A percentile compares a stretch with the other conserved stretches of the same genome.
phyloP scores from a whole-genome alignment of 2,329 filamentous ascomycete species.

The Sarocladiaceae sp. region DNA sequence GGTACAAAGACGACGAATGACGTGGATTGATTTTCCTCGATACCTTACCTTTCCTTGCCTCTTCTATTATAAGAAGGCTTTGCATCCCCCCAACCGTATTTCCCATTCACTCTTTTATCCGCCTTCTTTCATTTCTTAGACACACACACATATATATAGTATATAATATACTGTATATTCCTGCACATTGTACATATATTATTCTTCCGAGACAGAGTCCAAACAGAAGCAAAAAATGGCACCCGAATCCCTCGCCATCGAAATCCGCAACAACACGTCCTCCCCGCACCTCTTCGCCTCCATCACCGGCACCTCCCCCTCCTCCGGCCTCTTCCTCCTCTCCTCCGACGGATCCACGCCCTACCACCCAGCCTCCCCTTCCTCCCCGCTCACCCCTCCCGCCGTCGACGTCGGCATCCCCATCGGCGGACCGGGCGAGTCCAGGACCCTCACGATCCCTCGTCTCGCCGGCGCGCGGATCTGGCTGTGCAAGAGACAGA shows the following conservation, averaged over 20 bases:
- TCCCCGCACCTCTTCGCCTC: constrained; percentile 48
- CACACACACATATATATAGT: not conserved
- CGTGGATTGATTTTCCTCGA: too few relatives aligned
- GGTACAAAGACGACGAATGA: too few relatives aligned
- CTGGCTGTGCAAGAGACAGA: constrained; percentile 62
- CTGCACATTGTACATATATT: not conserved
- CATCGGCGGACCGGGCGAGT: constrained; percentile 55
- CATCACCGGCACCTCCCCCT: constrained; percentile 58
- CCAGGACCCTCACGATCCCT: constrained; percentile 57
- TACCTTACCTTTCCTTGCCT: too few relatives aligned
- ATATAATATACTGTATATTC: not conserved
- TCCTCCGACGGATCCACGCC: constrained; percentile 56
- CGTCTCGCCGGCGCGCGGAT: constrained; percentile 65
- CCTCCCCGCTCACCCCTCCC: constrained; percentile 42
- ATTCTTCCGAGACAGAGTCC: not conserved
- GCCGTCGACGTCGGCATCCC: constrained; percentile 54
- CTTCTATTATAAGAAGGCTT: too few relatives aligned
- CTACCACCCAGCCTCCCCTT: constrained; percentile 58
- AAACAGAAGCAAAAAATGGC: not conserved
- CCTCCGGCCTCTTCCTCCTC: constrained; percentile 56
- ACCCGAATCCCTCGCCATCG: constrained; percentile 3
- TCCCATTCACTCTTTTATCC: too few relatives aligned
- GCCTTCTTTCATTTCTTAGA: not conserved
- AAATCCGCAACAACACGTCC: constrained; percentile 3
- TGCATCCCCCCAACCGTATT: too few relatives aligned